Conservation (phyloP, 2,329 filamentous ascomycete species). For the Alternaria alternata region DNA sequence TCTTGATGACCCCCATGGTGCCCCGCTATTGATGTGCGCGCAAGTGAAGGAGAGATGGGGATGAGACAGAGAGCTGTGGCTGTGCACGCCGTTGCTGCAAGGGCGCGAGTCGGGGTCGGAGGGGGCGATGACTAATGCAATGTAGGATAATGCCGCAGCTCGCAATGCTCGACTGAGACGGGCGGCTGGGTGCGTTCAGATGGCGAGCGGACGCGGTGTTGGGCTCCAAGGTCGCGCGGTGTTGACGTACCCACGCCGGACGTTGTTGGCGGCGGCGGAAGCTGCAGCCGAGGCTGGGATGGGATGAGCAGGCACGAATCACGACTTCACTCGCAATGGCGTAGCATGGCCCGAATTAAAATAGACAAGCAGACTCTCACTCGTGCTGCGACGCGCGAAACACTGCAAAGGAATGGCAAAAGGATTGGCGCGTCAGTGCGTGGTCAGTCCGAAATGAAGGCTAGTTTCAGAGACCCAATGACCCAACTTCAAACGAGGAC, state of each 20-base stretch:
- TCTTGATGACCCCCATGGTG: conserved; percentile 91
- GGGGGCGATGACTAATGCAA: conserved; percentile 6
- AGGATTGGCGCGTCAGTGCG: conserved; percentile 27
- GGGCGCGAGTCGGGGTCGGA: conserved; percentile 17
- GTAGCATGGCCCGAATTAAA: conserved; percentile 7
- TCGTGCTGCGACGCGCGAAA: conserved; percentile 21
- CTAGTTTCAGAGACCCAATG: conserved; percentile 24
- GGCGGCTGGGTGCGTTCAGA: conserved; percentile 2
- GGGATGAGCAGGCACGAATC: not conserved
- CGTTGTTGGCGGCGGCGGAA: conserved; percentile 27
- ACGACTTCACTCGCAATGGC: conserved; percentile 12
- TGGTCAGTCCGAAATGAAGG: conserved; percentile 21
- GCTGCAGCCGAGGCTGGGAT: conserved; percentile 29
- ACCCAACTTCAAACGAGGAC: conserved; percentile 27
- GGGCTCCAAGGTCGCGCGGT: conserved; percentile 1
- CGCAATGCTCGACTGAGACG: not conserved
- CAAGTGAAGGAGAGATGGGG: conserved; percentile 10
- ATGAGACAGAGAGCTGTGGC: conserved; percentile 31
- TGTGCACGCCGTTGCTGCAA: conserved; percentile 25
- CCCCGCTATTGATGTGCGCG: conserved; percentile 19
- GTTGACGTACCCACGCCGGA: conserved; percentile 9
- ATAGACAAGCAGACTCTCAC: conserved; percentile 13
- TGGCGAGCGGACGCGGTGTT: not conserved
- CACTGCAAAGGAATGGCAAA: conserved; percentile 29
- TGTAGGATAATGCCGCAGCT: conserved; percentile 1